A percentile compares a stretch with the other conserved stretches of the same genome.
These are phyloP conservation scores for Laburnicola sp. DNA, from an alignment of 2,329 filamentous ascomycete genomes.

Conservation along the genomic window DNA sequence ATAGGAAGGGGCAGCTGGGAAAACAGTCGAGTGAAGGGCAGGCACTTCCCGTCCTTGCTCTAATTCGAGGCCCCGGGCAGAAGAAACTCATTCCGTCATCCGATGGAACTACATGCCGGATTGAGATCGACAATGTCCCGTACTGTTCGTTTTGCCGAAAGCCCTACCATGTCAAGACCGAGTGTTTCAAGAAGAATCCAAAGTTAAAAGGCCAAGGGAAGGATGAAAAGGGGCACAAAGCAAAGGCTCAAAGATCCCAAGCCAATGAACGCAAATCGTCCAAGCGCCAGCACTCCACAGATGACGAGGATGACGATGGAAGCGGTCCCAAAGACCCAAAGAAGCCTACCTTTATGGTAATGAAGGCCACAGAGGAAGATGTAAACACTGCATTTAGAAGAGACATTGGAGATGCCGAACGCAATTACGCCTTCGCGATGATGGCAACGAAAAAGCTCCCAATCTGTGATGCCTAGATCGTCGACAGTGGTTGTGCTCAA, in stretches of 20 bases:
- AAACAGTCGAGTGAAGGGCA: background rate
- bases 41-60: conserved; percentile 2
- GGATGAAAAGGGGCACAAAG: conserved; percentile 1
- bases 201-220: background rate
- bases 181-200: conserved; percentile 1
- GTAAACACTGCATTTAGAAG: conserved; percentile 9
- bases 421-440: conserved; percentile 4
- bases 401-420: conserved; percentile 2
- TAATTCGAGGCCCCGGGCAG: background rate
- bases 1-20: conserved; percentile 8
- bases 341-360: conserved; percentile 10
- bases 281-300: conserved; percentile 2
- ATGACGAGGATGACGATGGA: conserved; percentile 2
- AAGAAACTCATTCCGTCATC: conserved; percentile 4
- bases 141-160: too few relatives aligned
- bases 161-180: too few relatives aligned
- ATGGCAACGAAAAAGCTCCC: conserved; percentile 13
- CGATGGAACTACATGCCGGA: background rate
- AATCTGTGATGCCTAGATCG: conserved; percentile 13
- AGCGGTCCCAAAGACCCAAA: conserved; percentile 1
- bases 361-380: conserved; percentile 6
- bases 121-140: background rate
- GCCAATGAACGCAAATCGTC: background rate
- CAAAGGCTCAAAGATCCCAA: background rate
- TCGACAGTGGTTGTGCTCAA: conserved; percentile 12